These are phyloP conservation scores for Radiomyces spectabilis DNA, from an alignment of 192 early-diverging fungal species.

Conservation along the genomic window DNA sequence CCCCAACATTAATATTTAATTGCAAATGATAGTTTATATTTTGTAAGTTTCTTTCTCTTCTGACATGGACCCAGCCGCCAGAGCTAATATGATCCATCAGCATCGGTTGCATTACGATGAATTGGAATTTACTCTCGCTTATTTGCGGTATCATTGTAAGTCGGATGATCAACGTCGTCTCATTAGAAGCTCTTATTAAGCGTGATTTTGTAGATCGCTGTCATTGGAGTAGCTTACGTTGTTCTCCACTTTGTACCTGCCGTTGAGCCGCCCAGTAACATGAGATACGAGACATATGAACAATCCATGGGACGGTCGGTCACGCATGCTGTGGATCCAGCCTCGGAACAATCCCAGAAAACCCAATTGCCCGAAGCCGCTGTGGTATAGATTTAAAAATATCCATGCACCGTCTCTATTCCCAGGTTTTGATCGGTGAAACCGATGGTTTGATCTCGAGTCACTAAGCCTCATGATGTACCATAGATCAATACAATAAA, in stretches of 20 bases:
- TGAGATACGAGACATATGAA: conserved; percentile 11
- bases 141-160: conserved; percentile 26
- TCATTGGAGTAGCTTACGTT: conserved; percentile 15
- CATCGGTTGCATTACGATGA: conserved; percentile 21
- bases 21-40: conserved; percentile 15
- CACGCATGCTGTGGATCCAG: not conserved
- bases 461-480: too few species aligned
- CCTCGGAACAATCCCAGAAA: not conserved
- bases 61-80: not conserved
- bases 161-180: not conserved
- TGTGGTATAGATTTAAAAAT: not conserved
- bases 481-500: too few species aligned
- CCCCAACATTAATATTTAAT: not conserved
- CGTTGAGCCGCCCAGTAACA: conserved; percentile 20
- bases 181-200: not conserved
- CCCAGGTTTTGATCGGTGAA: too few species aligned
- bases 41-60: conserved; percentile 9
- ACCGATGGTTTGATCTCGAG: too few species aligned
- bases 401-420: not conserved
- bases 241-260: conserved; percentile 12
- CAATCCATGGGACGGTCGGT: conserved; percentile 4
- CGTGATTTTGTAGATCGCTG: not conserved
- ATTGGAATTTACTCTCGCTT: conserved; percentile 3
- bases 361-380: not conserved
- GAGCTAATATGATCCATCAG: not conserved